phyloP scores from a whole-genome alignment of 345 rosid genomes.

The Linum usitatissimum region DNA sequence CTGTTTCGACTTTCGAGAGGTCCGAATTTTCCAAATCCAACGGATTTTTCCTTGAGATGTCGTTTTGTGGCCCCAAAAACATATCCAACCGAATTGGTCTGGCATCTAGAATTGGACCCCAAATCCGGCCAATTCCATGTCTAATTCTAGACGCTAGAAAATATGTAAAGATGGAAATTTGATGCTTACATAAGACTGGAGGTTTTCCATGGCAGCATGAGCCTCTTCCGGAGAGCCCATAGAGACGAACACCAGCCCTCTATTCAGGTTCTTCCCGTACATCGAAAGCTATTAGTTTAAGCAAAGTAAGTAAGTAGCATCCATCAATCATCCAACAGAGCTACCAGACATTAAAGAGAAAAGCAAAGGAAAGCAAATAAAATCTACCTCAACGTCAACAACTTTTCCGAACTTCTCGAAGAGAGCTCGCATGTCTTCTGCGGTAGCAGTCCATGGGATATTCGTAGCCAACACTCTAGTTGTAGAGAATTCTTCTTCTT shows the following conservation, averaged over 20 bases:
- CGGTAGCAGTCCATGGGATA: slow-evolving; percentile 63
- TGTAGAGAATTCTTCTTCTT: slow-evolving; percentile 37
- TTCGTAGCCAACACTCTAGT: slow-evolving; percentile 60
- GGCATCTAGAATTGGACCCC: no score
- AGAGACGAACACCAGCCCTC: slow-evolving; percentile 69
- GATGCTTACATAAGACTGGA: slow-evolving; percentile 44
- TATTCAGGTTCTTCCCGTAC: slow-evolving; percentile 53
- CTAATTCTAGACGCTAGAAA: no score
- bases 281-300: slow-evolving; percentile 52
- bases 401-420: slow-evolving; percentile 63
- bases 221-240: slow-evolving; percentile 81
- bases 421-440: slow-evolving; percentile 70
- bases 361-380: no score
- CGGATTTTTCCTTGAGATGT: no score
- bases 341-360: no score
- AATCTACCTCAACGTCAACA: slow-evolving; percentile 56
- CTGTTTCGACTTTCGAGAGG: no score
- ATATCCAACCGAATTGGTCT: no score
- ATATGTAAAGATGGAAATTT: no score
- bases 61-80: no score
- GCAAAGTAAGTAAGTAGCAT: not conserved
- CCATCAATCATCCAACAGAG: no score
- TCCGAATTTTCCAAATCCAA: no score
- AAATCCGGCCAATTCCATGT: no score
- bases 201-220: slow-evolving; percentile 40